Evolutionary conservation across 192 early-diverging fungal species (phyloP), one percentile per base, ranked within the genome.

Genomic region (Coemansia reversa): DNA sequence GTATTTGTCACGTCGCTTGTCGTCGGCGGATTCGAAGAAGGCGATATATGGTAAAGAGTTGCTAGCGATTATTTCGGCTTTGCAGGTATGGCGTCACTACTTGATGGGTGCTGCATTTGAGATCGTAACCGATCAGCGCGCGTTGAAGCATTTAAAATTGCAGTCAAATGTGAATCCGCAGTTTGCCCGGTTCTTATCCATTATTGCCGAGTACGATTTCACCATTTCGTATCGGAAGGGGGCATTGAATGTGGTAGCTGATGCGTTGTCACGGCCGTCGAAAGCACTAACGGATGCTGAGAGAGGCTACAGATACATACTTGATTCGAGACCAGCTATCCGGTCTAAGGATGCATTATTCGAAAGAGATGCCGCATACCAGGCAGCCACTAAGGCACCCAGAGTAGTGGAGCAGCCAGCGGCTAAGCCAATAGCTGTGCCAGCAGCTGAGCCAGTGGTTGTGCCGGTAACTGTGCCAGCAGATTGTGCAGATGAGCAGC

Each of bases 191-290:
- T 53, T 57, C 29, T 22, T 53, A 23, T 7, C 19, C 16, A 42
- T 45, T 0, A 55, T 65, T 22, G 53, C 55, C 7, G 25, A 58
- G 55, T 66, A 52, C 22, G 32, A 66, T n/a, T 57, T 66, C 25
- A n/a, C 30, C 18, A 45, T 59, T 18, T 4, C 9, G 8, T 60
- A 58, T 29, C 7, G 48, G 1, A 20, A 58, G 65, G 65, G 57
- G 12, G 27, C 22, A 7, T 6, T 25, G 3, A 67, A 58, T 45
- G 28, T 18, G 2, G 48, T 52, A 5, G 65, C 65, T 5, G 65
- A 67, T 47, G 64, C 64, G 2, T 45, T 66, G 32, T 66, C 64
- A 2, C 55, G 55, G 30, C 64, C 45, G 25, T 29, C 55, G 24
- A 3, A 29, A 11, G 32, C 3, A 27, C 27, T 27, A 27, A 27